Percentiles rank a stretch among this genome's conserved stretches.
These are phyloP conservation scores for Eucalyptus regnans DNA, from an alignment of 345 rosid genomes.

Conservation along the genomic window DNA sequence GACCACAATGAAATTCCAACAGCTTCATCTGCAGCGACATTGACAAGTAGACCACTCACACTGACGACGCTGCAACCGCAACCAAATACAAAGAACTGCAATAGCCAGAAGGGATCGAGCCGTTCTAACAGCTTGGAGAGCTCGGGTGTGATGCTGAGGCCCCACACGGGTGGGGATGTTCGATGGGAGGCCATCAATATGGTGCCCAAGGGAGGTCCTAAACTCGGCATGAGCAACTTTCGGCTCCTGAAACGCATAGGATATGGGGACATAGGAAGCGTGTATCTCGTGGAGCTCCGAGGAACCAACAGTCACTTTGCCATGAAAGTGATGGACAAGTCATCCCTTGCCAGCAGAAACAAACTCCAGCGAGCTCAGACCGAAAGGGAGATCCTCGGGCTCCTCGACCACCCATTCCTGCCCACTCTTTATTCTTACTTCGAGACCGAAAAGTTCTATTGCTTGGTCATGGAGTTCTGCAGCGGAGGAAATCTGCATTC, in stretches of 20 bases:
- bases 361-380: slow-evolving; percentile 64
- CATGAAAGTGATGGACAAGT: slow-evolving; percentile 71
- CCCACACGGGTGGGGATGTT: slow-evolving; percentile 84
- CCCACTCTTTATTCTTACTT: slow-evolving; percentile 61
- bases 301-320: slow-evolving; percentile 66
- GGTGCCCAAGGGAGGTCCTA: slow-evolving; percentile 23
- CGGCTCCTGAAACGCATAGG: slow-evolving; percentile 80
- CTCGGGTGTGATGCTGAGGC: slow-evolving; percentile 38
- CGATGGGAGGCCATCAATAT: slow-evolving; percentile 79
- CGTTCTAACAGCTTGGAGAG: slow-evolving; percentile 59
- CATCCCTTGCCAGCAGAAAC: slow-evolving; percentile 83
- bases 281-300: slow-evolving; percentile 56
- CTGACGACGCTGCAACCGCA: background rate
- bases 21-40: background rate
- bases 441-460: slow-evolving; percentile 55
- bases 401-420: slow-evolving; percentile 57
- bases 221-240: slow-evolving; percentile 63
- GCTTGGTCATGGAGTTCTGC: slow-evolving; percentile 75
- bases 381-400: slow-evolving; percentile 58
- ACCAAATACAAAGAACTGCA: background rate
- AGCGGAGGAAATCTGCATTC: slow-evolving; percentile 78
- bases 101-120: background rate
- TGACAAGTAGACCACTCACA: background rate
- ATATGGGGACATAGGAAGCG: slow-evolving; percentile 85
- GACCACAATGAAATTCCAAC: background rate